Conservation (phyloP, 2,329 filamentous ascomycete species). For the Claviceps sorghi region DNA sequence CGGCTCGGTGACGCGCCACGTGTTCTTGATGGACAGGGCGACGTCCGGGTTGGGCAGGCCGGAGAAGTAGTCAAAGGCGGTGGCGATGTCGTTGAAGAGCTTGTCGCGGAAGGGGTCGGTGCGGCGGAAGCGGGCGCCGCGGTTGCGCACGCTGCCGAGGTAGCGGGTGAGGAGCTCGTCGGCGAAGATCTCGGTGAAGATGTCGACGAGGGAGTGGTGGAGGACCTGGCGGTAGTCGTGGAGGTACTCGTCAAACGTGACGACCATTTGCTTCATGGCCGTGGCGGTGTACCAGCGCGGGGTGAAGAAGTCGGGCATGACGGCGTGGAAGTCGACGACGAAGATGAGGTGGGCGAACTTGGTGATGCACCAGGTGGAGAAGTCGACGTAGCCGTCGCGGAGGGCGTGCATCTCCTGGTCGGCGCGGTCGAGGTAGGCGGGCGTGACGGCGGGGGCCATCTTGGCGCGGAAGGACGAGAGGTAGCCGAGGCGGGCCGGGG, state of each 20-base stretch:
- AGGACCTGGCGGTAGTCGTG: constrained; percentile 72
- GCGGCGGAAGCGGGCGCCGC: constrained; percentile 74
- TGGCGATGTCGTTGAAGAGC: constrained; percentile 82
- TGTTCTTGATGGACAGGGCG: constrained; percentile 64
- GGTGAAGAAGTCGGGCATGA: constrained; percentile 84
- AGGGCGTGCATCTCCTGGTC: constrained; percentile 59
- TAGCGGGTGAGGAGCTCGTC: constrained; percentile 84
- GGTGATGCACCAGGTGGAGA: constrained; percentile 82
- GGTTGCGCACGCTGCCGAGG: constrained; percentile 72
- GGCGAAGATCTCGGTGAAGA: constrained; percentile 84
- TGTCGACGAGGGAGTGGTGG: constrained; percentile 75
- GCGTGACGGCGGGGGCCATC: constrained; percentile 65
- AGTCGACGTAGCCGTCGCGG: constrained; percentile 85
- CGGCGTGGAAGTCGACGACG: constrained; percentile 69
- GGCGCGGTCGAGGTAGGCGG: constrained; percentile 63
- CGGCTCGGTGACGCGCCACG: constrained; percentile 80
- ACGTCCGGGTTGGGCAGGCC: constrained; percentile 55
- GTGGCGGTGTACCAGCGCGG: constrained; percentile 73
- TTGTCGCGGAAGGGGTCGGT: constrained; percentile 81
- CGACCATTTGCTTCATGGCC: constrained; percentile 84
- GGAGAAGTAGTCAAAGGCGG: constrained; percentile 80
- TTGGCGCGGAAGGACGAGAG: constrained; percentile 74
- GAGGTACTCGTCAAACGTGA: constrained; percentile 91
- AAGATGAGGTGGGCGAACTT: constrained; percentile 82
- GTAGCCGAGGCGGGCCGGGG: constrained; percentile 54